These are phyloP conservation scores for Achaetomiella virescens DNA, from an alignment of 495 filamentous ascomycete genomes.

Conservation along the genomic window DNA sequence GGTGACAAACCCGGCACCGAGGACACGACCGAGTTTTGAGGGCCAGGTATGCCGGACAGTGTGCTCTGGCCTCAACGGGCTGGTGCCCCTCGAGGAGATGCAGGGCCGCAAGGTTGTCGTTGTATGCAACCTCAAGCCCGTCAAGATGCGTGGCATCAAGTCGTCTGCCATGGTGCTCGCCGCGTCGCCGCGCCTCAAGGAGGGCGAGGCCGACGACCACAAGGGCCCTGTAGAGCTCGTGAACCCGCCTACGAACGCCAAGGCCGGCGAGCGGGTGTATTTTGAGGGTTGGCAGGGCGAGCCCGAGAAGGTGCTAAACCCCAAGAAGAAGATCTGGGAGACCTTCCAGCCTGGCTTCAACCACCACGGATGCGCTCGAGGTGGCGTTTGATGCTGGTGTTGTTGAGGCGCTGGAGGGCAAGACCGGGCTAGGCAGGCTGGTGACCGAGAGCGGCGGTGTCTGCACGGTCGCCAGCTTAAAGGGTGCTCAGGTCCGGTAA, in stretches of 20 bases:
- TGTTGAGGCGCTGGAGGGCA: conserved; percentile 47
- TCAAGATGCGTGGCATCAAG: conserved; percentile 97
- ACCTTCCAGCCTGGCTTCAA: conserved; percentile 90
- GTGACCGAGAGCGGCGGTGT: conserved; percentile 62
- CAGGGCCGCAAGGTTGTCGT: conserved; percentile 89
- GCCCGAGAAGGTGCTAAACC: conserved; percentile 88
- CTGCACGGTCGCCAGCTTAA: conserved; percentile 68
- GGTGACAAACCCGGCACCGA: conserved; percentile 78
- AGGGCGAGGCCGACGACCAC: conserved; percentile 78
- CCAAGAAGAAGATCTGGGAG: conserved; percentile 99
- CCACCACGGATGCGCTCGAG: conserved; percentile 69
- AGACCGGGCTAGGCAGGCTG: conserved; percentile 62
- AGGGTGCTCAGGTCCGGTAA: conserved; percentile 65
- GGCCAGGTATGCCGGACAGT: conserved; percentile 88
- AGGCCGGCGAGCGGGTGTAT: conserved; percentile 77
- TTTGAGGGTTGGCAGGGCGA: conserved; percentile 93
- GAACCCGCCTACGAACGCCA: conserved; percentile 68
- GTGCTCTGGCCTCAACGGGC: conserved; percentile 90
- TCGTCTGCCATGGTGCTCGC: conserved; percentile 93
- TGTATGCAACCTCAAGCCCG: conserved; percentile 96
- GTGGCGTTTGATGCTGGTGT: conserved; percentile 55
- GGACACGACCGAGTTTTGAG: conserved; percentile 77
- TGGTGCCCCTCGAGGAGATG: conserved; percentile 91
- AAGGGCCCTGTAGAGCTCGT: conserved; percentile 91
- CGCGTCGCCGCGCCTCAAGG: conserved; percentile 71